Evolutionary conservation across 805 yeast species (phyloP).

Genomic region (Pichia scutulata): DNA sequence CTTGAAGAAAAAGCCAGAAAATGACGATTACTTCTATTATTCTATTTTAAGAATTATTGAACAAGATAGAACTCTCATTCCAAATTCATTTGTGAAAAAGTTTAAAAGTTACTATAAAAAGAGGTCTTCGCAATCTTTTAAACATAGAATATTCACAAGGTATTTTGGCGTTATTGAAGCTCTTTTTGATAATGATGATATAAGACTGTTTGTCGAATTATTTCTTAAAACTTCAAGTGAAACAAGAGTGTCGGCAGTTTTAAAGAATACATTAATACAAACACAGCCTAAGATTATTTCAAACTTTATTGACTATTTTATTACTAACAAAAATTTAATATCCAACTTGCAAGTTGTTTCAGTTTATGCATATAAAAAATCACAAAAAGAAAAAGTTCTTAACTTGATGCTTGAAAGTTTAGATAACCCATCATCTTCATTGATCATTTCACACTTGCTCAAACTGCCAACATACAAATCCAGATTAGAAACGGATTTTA

Average conservation of each 20-base stretch:
- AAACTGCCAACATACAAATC: constrained; percentile 49
- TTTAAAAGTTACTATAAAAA: constrained; percentile 23
- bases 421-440: neutral
- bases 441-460: constrained; percentile 32
- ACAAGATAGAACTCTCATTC: constrained; percentile 23
- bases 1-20: neutral
- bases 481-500: constrained; percentile 34
- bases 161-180: constrained; percentile 47
- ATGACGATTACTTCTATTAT: constrained; percentile 15
- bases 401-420: constrained; percentile 14
- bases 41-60: constrained; percentile 38
- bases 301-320: constrained; percentile 13
- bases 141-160: constrained; percentile 33
- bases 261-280: constrained; percentile 35
- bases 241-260: constrained; percentile 15
- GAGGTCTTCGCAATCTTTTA: constrained; percentile 9
- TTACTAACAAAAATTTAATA: neutral
- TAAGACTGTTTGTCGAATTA: constrained; percentile 24
- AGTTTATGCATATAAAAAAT: constrained; percentile 36
- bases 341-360: constrained; percentile 32
- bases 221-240: constrained; percentile 23
- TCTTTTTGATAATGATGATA: constrained; percentile 25
- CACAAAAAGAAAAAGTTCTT: constrained; percentile 28
- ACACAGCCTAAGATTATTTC: constrained; percentile 39
- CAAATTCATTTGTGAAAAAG: constrained; percentile 9